Conservation (phyloP, 2,329 filamentous ascomycete species). For the Thelonectria blattea region DNA sequence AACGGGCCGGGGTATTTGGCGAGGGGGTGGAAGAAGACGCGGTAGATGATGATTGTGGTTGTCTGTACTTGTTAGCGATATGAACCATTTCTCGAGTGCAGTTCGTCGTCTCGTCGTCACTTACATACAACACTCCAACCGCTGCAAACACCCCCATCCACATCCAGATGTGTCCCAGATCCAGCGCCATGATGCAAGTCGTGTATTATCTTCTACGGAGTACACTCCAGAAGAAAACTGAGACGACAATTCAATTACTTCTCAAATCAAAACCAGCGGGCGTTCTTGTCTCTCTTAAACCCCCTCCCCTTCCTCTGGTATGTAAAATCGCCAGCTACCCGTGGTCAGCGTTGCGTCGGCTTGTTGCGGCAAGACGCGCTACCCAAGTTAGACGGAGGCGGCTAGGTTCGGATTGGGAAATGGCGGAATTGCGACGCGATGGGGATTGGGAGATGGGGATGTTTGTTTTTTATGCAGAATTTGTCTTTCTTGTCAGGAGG, state of each 20-base stretch:
- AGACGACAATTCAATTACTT: not conserved
- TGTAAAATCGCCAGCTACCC: too few species aligned
- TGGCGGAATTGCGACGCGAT: slow-evolving; percentile 35
- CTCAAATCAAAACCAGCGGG: too few species aligned
- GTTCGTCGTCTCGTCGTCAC: slow-evolving; percentile 32
- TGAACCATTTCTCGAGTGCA: not conserved
- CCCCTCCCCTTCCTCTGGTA: not conserved
- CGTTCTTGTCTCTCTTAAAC: not conserved
- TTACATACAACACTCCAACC: slow-evolving; percentile 49
- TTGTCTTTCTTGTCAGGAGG: too few species aligned
- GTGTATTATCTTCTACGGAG: slow-evolving; percentile 9
- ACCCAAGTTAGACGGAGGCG: slow-evolving; percentile 28
- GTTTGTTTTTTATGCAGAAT: too few species aligned
- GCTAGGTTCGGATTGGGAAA: slow-evolving; percentile 42
- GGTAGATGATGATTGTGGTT: slow-evolving; percentile 56
- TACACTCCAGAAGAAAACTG: too few species aligned
- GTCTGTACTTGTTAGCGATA: slow-evolving; percentile 40
- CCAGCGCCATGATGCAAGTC: slow-evolving; percentile 36
- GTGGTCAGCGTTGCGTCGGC: slow-evolving; percentile 32
- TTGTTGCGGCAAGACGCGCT: slow-evolving; percentile 37
- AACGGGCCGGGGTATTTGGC: slow-evolving; percentile 70
- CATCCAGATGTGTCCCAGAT: slow-evolving; percentile 45
- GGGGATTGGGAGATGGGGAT: not conserved
- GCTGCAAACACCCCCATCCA: slow-evolving; percentile 49
- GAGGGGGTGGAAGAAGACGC: slow-evolving; percentile 68